Evolutionary conservation across 306 rosid genomes (phyloP).

Genomic region (Inga leiocalycina): DNA sequence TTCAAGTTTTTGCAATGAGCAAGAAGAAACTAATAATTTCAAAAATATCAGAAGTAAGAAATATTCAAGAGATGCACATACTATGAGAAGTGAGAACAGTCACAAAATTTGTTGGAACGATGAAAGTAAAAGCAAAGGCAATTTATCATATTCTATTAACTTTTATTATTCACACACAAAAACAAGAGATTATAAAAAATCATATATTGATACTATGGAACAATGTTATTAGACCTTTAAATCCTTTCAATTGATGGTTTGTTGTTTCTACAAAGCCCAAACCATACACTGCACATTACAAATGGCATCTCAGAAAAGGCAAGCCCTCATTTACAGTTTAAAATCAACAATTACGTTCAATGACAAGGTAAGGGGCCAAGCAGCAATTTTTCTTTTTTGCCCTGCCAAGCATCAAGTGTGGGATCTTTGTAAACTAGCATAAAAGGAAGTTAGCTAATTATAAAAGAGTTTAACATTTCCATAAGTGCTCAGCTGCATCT

Average conservation of each 20-base stretch:
- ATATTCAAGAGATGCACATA: too few species aligned
- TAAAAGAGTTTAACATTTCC: not conserved
- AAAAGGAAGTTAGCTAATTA: not conserved
- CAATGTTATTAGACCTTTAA: not conserved
- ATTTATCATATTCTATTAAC: slow-evolving; percentile 3
- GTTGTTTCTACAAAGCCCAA: not conserved
- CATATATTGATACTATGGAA: not conserved
- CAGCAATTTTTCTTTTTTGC: not conserved
- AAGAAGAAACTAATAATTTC: too few species aligned
- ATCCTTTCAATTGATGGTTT: not conserved
- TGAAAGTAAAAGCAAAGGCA: slow-evolving; percentile 45
- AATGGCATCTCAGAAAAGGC: slow-evolving; percentile 31
- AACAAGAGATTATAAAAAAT: not conserved
- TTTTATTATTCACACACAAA: not conserved
- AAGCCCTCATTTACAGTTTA: slow-evolving; percentile 22
- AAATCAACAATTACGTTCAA: not conserved
- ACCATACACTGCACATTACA: slow-evolving; percentile 69
- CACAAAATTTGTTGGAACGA: slow-evolving; percentile 72
- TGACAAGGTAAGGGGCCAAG: not conserved
- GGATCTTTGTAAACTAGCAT: not conserved
- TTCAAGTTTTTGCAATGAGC: too few species aligned
- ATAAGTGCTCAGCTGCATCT: not conserved
- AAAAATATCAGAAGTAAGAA: too few species aligned
- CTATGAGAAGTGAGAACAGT: too few species aligned
- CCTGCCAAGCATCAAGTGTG: not conserved